phyloP scores from a whole-genome alignment of 2,329 filamentous ascomycete genomes.

The Fusarium concolor region DNA sequence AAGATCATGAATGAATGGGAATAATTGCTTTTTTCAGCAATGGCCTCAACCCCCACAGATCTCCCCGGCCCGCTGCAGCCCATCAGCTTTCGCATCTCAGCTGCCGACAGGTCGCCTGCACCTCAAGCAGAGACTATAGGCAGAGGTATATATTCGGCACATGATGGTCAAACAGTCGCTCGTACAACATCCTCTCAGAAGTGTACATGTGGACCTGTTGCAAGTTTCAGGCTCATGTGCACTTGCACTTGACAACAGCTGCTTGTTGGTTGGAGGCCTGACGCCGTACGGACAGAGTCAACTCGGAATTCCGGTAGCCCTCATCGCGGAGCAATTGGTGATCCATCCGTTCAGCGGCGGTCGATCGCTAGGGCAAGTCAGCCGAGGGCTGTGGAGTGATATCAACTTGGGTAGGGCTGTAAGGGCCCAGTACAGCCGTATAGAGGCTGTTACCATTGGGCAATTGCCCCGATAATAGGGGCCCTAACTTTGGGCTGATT shows the following conservation, averaged over 20 bases:
- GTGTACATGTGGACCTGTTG: slow-evolving; percentile 21
- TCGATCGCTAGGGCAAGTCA: slow-evolving; percentile 17
- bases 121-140: slow-evolving; percentile 19
- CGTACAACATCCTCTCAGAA: slow-evolving; percentile 16
- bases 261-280: slow-evolving; percentile 16
- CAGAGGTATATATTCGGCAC: background rate
- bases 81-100: slow-evolving; percentile 34
- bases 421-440: background rate
- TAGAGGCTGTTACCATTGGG: background rate
- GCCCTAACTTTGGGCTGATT: background rate
- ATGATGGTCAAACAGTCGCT: background rate
- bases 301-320: background rate
- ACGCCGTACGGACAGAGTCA: slow-evolving; percentile 6
- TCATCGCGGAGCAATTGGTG: slow-evolving; percentile 7
- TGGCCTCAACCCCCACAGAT: slow-evolving; percentile 37
- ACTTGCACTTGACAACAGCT: background rate
- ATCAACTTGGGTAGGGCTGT: slow-evolving; percentile 32
- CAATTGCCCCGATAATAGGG: slow-evolving; percentile 8
- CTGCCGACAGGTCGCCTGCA: slow-evolving; percentile 27
- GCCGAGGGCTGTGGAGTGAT: slow-evolving; percentile 33
- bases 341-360: slow-evolving; percentile 12
- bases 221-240: slow-evolving; percentile 8
- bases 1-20: slow-evolving; percentile 2
- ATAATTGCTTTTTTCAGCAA: slow-evolving; percentile 23
- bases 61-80: slow-evolving; percentile 35